Evolutionary conservation across 768 basidiomycete genomes (phyloP).

Genomic region (Rhodotorula kratochvilovae): DNA sequence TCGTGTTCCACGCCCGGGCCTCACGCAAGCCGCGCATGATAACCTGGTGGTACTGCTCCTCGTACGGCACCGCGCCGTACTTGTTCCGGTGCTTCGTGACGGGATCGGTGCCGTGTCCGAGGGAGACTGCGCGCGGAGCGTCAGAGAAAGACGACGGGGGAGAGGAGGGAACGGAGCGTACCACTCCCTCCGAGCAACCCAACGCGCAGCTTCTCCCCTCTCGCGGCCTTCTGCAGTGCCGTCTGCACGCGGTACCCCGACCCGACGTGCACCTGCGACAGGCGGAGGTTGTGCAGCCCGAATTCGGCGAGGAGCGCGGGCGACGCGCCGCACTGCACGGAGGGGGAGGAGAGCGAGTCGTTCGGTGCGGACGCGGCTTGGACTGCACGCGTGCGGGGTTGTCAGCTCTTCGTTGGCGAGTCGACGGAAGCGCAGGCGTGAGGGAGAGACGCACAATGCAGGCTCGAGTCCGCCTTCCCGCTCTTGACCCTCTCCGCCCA

Average conservation of each 20-base stretch:
- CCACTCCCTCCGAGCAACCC: slow-evolving; percentile 12
- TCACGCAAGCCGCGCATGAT: background rate
- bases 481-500: background rate
- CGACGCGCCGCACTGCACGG: background rate
- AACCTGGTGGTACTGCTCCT: slow-evolving; percentile 5
- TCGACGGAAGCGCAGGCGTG: too few relatives aligned
- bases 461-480: too few relatives aligned
- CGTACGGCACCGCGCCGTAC: slow-evolving; percentile 5
- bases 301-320: background rate
- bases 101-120: slow-evolving; percentile 2
- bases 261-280: slow-evolving; percentile 8
- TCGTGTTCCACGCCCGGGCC: background rate
- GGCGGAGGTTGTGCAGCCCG: slow-evolving; percentile 6
- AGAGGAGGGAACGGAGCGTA: background rate
- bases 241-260: background rate
- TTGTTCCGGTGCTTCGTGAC: background rate
- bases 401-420: background rate
- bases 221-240: background rate
- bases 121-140: background rate
- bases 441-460: background rate
- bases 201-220: slow-evolving; percentile 4
- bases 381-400: background rate
- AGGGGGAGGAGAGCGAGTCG: background rate
- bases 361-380: background rate
- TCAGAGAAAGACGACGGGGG: background rate